These are phyloP conservation scores for Metarhizium robertsii DNA, from an alignment of 2,329 filamentous ascomycete species.

Conservation along the genomic window DNA sequence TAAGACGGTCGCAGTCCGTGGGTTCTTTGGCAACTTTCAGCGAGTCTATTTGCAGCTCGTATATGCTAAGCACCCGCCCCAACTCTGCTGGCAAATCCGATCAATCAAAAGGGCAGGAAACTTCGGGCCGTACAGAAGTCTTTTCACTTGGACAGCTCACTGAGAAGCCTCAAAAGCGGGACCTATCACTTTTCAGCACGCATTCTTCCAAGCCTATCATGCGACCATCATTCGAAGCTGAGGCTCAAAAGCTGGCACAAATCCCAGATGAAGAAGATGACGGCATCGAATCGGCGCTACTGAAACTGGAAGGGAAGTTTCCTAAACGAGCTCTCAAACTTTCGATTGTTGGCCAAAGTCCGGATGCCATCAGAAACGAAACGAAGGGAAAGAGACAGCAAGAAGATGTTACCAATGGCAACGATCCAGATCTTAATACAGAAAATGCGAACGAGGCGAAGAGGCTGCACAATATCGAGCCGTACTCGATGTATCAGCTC, in stretches of 20 bases:
- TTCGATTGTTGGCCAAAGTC: slow-evolving; percentile 17
- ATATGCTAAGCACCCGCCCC: slow-evolving; percentile 32
- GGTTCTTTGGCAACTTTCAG: slow-evolving; percentile 52
- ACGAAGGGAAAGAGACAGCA: neutral
- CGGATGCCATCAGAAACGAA: neutral
- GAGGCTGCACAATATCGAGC: neutral
- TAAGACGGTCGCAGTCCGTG: slow-evolving; percentile 47
- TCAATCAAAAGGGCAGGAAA: slow-evolving; percentile 10
- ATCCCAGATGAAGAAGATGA: slow-evolving; percentile 77
- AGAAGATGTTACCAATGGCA: neutral
- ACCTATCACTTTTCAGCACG: slow-evolving; percentile 49
- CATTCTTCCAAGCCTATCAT: slow-evolving; percentile 53
- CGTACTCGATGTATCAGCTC: neutral
- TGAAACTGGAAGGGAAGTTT: slow-evolving; percentile 86
- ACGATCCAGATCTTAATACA: neutral
- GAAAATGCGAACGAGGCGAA: neutral
- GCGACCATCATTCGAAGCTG: slow-evolving; percentile 75
- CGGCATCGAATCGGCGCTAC: slow-evolving; percentile 81
- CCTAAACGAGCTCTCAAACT: slow-evolving; percentile 41
- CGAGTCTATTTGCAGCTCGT: slow-evolving; percentile 51
- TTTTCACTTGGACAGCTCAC: slow-evolving; percentile 53
- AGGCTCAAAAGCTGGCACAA: slow-evolving; percentile 76
- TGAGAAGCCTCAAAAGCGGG: slow-evolving; percentile 35
- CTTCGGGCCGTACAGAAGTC: slow-evolving; percentile 27
- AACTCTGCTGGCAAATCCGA: slow-evolving; percentile 16